Conservation (phyloP, 1,284 basidiomycete species). For the Golubevia sp. region DNA sequence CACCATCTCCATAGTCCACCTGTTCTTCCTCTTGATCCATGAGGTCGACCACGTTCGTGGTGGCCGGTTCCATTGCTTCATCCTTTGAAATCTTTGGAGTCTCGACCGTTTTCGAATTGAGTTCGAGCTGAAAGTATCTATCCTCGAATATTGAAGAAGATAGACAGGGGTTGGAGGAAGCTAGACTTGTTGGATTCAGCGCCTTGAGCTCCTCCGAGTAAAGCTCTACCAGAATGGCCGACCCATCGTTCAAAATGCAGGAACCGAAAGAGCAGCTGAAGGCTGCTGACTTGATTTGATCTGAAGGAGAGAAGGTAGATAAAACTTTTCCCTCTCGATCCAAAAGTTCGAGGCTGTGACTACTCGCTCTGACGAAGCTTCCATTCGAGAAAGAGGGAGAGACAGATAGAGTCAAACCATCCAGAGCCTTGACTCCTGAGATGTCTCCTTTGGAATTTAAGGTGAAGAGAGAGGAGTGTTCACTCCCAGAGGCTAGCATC, state of each 20-base stretch:
- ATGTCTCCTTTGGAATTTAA: background rate
- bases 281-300: background rate
- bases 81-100: background rate
- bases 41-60: too few species aligned
- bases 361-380: background rate
- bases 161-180: too few species aligned
- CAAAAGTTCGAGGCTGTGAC: background rate
- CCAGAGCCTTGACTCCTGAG: background rate
- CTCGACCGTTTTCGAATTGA: background rate
- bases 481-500: background rate
- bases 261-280: background rate
- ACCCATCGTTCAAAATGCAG: background rate
- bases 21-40: slow-evolving; percentile 21
- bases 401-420: background rate
- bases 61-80: background rate
- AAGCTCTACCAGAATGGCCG: background rate
- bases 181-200: too few species aligned
- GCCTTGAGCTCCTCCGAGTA: background rate
- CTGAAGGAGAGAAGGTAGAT: background rate
- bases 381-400: background rate
- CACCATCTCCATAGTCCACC: slow-evolving; percentile 44
- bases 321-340: background rate
- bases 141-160: slow-evolving; percentile 9
- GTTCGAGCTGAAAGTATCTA: background rate
- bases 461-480: background rate